Conservation (phyloP, 495 filamentous ascomycete species). For the Neurospora sp. region DNA sequence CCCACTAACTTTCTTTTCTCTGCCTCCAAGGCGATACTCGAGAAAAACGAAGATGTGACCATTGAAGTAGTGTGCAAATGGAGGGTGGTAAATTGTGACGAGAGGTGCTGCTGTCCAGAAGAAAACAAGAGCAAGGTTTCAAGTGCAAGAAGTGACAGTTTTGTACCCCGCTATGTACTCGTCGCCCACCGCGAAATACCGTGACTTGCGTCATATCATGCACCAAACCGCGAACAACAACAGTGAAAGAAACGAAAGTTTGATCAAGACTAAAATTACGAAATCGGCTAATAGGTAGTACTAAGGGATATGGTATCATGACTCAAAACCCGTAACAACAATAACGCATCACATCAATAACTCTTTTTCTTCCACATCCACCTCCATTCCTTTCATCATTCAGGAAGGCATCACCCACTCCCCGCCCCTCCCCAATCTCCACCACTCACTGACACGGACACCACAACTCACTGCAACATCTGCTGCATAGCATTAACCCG, state of each 20-base stretch:
- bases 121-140: too few species aligned
- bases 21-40: too few species aligned
- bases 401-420: background rate
- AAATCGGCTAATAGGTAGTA: background rate
- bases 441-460: too few species aligned
- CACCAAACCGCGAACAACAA: background rate
- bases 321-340: background rate
- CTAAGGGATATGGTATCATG: background rate
- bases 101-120: too few species aligned
- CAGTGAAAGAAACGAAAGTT: background rate
- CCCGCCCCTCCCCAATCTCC: too few species aligned
- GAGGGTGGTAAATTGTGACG: too few species aligned
- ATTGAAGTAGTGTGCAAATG: too few species aligned
- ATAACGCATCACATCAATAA: background rate
- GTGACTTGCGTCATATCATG: background rate
- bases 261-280: background rate
- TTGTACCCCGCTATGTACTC: background rate
- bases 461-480: conserved; percentile 15
- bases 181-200: background rate
- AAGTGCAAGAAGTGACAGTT: background rate
- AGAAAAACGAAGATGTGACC: too few species aligned
- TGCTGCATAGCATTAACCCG: conserved; percentile 42
- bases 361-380: background rate
- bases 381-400: background rate
- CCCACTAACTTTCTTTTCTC: too few species aligned